Percentiles rank a stretch among this genome's conserved stretches.
phyloP scores from a whole-genome alignment of 192 early-diverging fungal genomes.

The Gonapodya sp. region DNA sequence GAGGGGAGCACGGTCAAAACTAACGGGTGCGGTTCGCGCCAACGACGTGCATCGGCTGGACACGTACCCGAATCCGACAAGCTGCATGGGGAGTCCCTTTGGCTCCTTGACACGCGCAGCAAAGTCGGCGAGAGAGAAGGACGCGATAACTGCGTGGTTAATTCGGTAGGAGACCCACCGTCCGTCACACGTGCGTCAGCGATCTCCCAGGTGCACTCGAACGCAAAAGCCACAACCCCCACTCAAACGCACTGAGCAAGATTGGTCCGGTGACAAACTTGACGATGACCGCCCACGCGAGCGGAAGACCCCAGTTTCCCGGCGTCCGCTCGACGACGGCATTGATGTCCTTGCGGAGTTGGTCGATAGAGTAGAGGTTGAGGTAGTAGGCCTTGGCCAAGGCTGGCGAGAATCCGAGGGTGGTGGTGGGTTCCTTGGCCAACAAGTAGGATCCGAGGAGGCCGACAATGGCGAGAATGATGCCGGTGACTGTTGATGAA shows the following conservation, averaged over 20 bases:
- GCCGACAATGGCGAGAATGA: not conserved
- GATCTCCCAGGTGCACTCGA: too few relatives aligned
- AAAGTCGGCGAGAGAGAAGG: constrained; percentile 1
- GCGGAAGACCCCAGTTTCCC: not conserved
- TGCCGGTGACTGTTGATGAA: not conserved
- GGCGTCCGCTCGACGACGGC: not conserved
- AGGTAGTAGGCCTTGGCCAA: not conserved
- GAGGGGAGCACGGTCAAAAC: not conserved
- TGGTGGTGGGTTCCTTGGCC: not conserved
- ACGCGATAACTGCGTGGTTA: not conserved
- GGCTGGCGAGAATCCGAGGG: not conserved
- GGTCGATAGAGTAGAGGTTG: not conserved
- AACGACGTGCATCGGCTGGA: not conserved
- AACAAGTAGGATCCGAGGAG: not conserved
- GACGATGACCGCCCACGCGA: not conserved
- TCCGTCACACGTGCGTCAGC: too few relatives aligned
- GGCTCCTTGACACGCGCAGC: not conserved
- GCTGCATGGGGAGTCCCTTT: not conserved
- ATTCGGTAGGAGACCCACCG: too few relatives aligned
- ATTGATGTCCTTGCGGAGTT: not conserved
- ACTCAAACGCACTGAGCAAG: not conserved
- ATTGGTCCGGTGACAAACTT: not conserved
- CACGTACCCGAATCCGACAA: not conserved
- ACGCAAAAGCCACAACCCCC: too few relatives aligned
- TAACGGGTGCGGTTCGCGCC: too few relatives aligned